Conservation (phyloP, 148 eudicot genomes). For the Vaccinium darrowii region DNA sequence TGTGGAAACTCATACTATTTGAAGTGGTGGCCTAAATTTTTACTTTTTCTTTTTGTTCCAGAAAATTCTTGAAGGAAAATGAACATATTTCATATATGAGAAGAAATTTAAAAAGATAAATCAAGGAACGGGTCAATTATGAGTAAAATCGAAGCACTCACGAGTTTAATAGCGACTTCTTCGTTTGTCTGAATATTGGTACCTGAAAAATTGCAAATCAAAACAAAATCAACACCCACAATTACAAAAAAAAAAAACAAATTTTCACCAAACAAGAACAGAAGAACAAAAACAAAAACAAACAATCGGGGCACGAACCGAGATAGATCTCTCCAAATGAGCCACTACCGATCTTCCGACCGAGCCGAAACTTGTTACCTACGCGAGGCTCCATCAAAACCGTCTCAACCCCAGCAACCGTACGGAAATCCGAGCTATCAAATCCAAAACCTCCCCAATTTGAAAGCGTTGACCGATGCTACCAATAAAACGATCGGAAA, state of each 20-base stretch:
- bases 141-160: conserved; percentile 35
- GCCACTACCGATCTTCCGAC: conserved; percentile 76
- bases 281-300: too few species aligned
- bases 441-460: not conserved
- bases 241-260: not conserved
- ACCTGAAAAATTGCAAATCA: conserved; percentile 38
- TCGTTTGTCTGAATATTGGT: conserved; percentile 78
- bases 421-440: conserved; percentile 9
- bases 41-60: too few species aligned
- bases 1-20: too few species aligned
- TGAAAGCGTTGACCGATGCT: not conserved
- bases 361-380: conserved; percentile 72
- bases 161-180: conserved; percentile 80
- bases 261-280: conserved; percentile 2
- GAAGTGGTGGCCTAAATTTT: too few species aligned
- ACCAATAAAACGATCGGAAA: conserved; percentile 4
- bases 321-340: conserved; percentile 86
- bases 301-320: conserved; percentile 33
- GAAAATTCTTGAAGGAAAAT: not conserved
- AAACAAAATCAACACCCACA: not conserved
- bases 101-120: not conserved
- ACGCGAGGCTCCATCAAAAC: conserved; percentile 65
- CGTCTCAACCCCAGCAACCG: conserved; percentile 8
- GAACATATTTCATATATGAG: not conserved
- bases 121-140: not conserved